Conservation (phyloP, 2,329 filamentous ascomycete genomes). For the Claviceps monticola region DNA sequence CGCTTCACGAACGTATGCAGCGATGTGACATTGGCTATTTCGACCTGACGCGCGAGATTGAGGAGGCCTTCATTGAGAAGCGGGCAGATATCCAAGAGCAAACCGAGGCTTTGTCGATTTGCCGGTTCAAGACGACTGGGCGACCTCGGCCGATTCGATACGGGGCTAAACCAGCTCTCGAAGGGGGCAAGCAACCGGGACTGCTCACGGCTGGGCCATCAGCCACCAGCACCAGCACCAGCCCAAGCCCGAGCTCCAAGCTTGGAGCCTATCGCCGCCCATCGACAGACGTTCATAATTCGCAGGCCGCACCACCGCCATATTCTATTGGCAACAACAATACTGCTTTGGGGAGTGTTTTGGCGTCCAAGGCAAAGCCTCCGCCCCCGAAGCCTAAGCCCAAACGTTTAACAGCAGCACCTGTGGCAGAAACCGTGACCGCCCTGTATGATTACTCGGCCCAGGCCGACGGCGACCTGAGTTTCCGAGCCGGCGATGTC, state of each 20-base stretch:
- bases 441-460: constrained; percentile 94
- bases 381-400: constrained; percentile 70
- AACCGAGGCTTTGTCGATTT: constrained; percentile 72
- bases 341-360: constrained; percentile 29
- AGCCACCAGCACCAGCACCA: constrained; percentile 6
- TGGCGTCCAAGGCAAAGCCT: constrained; percentile 50
- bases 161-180: constrained; percentile 38
- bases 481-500: constrained; percentile 73
- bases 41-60: constrained; percentile 77
- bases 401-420: constrained; percentile 50
- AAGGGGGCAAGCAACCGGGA: constrained; percentile 32
- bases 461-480: constrained; percentile 86
- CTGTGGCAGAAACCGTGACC: constrained; percentile 63
- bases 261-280: constrained; percentile 21
- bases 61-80: constrained; percentile 82
- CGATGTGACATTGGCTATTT: constrained; percentile 95
- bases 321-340: constrained; percentile 42
- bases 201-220: constrained; percentile 35
- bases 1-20: constrained; percentile 96
- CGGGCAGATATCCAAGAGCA: constrained; percentile 76
- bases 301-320: constrained; percentile 49
- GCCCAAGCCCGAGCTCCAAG: constrained; percentile 16
- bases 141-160: constrained; percentile 47
- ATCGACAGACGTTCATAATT: constrained; percentile 27
- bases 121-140: constrained; percentile 83